These are phyloP conservation scores for Xanthoconium stramineum DNA, from an alignment of 768 basidiomycete genomes.

Conservation along the genomic window DNA sequence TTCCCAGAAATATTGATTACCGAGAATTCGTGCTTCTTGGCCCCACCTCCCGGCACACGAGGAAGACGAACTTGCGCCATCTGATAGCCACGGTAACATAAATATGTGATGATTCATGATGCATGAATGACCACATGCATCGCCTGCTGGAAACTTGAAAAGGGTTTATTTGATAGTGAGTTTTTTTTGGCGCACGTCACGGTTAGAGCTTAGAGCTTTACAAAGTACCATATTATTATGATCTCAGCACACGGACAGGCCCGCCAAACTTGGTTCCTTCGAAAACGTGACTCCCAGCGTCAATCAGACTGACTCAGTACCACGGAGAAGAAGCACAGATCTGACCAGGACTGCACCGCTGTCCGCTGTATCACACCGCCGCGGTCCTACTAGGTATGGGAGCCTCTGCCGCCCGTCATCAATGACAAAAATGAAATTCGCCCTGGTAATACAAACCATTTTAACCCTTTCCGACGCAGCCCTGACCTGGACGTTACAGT, in stretches of 20 bases:
- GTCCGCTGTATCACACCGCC: not conserved
- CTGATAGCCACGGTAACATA: not conserved
- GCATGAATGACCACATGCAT: not conserved
- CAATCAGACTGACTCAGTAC: not conserved
- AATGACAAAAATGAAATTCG: not conserved
- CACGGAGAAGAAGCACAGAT: not conserved
- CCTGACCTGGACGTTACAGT: slow-evolving; percentile 2
- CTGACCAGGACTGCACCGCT: not conserved
- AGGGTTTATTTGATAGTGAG: slow-evolving; percentile 5
- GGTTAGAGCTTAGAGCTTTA: not conserved
- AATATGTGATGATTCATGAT: not conserved
- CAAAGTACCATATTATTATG: not conserved
- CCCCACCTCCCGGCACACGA: not conserved
- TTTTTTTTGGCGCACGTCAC: not conserved
- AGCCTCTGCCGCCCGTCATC: not conserved
- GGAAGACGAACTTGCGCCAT: not conserved
- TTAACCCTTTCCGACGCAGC: not conserved
- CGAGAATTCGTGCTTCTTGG: not conserved
- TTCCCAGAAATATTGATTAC: not conserved
- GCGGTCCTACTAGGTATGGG: not conserved
- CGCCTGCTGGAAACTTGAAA: slow-evolving; percentile 3
- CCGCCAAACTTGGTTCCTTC: not conserved
- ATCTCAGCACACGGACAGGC: not conserved
- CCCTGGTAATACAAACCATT: not conserved
- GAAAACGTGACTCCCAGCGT: not conserved